These are phyloP conservation scores for Chlorella ohadii DNA, from an alignment of 139 green algal genomes.

Conservation along the genomic window DNA sequence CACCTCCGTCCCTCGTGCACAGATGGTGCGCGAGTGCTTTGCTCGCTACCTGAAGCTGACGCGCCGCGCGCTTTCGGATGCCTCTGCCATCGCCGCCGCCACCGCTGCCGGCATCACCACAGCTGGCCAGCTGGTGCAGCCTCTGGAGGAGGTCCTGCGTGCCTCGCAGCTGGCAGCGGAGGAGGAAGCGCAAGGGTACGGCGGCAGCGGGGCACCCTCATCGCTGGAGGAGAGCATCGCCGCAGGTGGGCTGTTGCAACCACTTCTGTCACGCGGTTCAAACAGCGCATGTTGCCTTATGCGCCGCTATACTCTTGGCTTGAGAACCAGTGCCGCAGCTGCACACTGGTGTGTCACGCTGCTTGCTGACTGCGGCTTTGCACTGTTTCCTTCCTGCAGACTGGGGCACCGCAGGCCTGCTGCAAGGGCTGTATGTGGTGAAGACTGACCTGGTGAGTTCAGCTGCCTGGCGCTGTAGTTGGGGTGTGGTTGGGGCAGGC, in stretches of 20 bases:
- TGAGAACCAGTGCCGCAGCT: too few species aligned
- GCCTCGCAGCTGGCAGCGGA: neutral
- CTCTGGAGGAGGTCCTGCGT: neutral
- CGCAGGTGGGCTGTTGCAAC: neutral
- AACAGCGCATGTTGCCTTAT: too few species aligned
- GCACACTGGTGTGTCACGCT: too few species aligned
- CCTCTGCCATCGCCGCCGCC: constrained; percentile 47
- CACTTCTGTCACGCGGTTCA: too few species aligned
- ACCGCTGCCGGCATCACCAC: constrained; percentile 40
- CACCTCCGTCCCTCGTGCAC: neutral
- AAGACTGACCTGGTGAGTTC: constrained; percentile 56
- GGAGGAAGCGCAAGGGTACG: neutral
- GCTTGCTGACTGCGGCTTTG: too few species aligned
- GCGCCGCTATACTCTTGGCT: too few species aligned
- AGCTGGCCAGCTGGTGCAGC: neutral
- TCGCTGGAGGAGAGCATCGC: neutral
- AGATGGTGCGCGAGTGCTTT: constrained; percentile 41
- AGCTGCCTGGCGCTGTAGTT: too few species aligned
- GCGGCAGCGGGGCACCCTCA: neutral
- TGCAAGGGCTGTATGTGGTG: constrained; percentile 67
- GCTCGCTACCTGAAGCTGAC: constrained; percentile 40
- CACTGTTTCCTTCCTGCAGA: constrained; percentile 40
- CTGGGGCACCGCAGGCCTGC: constrained; percentile 67
- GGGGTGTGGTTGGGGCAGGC: too few species aligned
- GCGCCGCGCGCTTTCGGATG: constrained; percentile 49